A percentile compares a stretch with the other conserved stretches of the same genome.
These are phyloP conservation scores for Polyporus tsugae DNA, from an alignment of 1,284 basidiomycete genomes.

Conservation along the genomic window DNA sequence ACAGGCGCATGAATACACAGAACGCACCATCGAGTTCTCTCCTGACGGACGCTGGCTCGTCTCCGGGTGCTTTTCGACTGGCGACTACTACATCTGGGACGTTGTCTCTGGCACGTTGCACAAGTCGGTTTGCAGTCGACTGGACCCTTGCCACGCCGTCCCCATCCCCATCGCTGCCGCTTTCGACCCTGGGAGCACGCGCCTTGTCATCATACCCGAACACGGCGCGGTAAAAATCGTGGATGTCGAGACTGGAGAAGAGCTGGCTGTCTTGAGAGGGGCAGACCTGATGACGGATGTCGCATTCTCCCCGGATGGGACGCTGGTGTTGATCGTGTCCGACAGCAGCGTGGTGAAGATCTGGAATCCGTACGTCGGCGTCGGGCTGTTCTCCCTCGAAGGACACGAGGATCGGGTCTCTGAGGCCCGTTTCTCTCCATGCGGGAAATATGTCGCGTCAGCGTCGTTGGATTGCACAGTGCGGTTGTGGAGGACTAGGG, in stretches of 20 bases:
- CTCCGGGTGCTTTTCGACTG: background rate
- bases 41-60: background rate
- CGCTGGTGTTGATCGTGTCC: background rate
- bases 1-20: conserved; percentile 10
- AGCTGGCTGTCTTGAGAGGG: background rate
- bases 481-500: conserved; percentile 19
- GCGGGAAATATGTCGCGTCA: conserved; percentile 15
- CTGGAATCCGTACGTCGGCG: background rate
- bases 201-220: background rate
- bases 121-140: background rate
- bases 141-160: too few species aligned
- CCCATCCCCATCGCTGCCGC: background rate
- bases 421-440: conserved; percentile 13
- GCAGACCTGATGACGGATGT: background rate
- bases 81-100: background rate
- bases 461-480: conserved; percentile 23
- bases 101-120: background rate
- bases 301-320: background rate
- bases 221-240: background rate
- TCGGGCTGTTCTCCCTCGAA: background rate
- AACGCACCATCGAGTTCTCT: background rate
- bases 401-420: background rate
- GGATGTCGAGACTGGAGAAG: background rate
- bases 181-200: background rate
- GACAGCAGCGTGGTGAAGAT: background rate